phyloP scores from a whole-genome alignment of 2,329 filamentous ascomycete species.

The Pyrenochaeta sp. region DNA sequence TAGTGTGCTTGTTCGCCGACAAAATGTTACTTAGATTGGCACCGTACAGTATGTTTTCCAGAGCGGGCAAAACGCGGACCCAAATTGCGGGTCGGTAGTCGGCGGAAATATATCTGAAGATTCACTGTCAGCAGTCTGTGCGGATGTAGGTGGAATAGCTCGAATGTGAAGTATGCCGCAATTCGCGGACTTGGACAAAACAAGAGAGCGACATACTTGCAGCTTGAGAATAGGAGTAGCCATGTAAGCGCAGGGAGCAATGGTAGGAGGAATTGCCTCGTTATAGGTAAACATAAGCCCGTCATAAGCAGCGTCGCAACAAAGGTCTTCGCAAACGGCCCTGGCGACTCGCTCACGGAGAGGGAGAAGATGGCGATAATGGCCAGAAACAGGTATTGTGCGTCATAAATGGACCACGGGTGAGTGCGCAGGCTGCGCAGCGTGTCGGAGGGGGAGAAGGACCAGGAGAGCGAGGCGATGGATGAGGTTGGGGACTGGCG shows the following conservation, averaged over 20 bases:
- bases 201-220: conserved; percentile 72
- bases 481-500: conserved; percentile 73
- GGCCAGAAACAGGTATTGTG: conserved; percentile 81
- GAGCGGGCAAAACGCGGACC: conserved; percentile 91
- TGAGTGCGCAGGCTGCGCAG: conserved; percentile 78
- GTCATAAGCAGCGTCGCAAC: conserved; percentile 72
- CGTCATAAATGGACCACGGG: conserved; percentile 82
- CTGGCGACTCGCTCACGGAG: conserved; percentile 79
- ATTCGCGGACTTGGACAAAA: background rate
- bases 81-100: conserved; percentile 92
- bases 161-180: background rate
- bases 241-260: conserved; percentile 86
- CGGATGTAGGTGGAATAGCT: background rate
- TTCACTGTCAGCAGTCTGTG: conserved; percentile 24
- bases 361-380: conserved; percentile 83
- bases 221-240: conserved; percentile 90
- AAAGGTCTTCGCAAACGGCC: conserved; percentile 78
- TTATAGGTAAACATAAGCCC: conserved; percentile 81
- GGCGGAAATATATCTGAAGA: conserved; percentile 80
- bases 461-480: conserved; percentile 80
- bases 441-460: conserved; percentile 81
- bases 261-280: conserved; percentile 89
- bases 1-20: conserved; percentile 83
- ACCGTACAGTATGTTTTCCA: conserved; percentile 96
- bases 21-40: conserved; percentile 96